Conservation (phyloP, 2,329 filamentous ascomycete genomes). For the Trichoderma atrobrunneum region DNA sequence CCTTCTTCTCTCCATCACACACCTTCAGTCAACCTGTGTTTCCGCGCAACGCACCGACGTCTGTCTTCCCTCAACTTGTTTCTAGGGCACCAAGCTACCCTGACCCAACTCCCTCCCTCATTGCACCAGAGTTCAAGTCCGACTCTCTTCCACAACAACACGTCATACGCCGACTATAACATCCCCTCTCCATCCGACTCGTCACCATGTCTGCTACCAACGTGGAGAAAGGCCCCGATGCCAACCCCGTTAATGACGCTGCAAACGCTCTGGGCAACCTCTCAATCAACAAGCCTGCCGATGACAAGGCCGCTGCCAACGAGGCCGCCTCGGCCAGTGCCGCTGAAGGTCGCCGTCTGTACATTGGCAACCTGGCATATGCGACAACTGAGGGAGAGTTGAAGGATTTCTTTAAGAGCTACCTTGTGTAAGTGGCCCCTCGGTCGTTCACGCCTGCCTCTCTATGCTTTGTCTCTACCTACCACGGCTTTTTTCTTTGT, state of each 20-base stretch:
- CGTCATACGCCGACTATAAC: slow-evolving; percentile 46
- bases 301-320: slow-evolving; percentile 64
- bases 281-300: slow-evolving; percentile 55
- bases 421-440: slow-evolving; percentile 83
- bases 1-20: slow-evolving; percentile 41
- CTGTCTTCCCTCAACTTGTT: slow-evolving; percentile 43
- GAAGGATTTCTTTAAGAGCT: slow-evolving; percentile 99
- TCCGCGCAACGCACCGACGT: slow-evolving; percentile 48
- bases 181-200: slow-evolving; percentile 41
- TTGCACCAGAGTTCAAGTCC: slow-evolving; percentile 66
- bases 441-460: neutral
- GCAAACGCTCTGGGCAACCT: slow-evolving; percentile 71
- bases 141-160: slow-evolving; percentile 37
- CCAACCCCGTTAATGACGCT: slow-evolving; percentile 73
- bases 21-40: slow-evolving; percentile 44
- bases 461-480: neutral
- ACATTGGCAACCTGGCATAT: slow-evolving; percentile 99
- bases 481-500: neutral
- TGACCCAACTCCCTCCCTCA: slow-evolving; percentile 54
- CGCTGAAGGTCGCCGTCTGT: slow-evolving; percentile 97
- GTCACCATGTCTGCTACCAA: slow-evolving; percentile 76
- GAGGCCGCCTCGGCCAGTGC: slow-evolving; percentile 95
- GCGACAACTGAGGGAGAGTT: slow-evolving; percentile 99
- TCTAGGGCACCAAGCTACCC: slow-evolving; percentile 93
- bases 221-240: slow-evolving; percentile 62